phyloP scores from a whole-genome alignment of 2,329 filamentous ascomycete species.

The Fusarium sp. region DNA sequence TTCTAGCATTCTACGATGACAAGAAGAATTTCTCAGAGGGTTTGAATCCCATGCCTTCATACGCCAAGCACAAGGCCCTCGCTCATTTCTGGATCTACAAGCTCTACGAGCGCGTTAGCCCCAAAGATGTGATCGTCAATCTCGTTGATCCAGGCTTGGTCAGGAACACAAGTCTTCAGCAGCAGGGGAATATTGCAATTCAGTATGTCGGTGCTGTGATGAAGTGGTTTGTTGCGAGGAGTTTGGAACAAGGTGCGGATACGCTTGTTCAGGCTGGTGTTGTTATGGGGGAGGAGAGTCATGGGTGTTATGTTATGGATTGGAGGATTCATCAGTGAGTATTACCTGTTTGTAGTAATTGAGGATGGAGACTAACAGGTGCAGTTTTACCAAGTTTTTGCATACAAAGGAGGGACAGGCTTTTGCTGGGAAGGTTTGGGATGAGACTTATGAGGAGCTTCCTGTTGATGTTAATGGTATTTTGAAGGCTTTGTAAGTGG shows the following conservation, averaged over 20 bases:
- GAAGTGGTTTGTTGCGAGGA: conserved; percentile 30
- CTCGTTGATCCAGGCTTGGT: conserved; percentile 59
- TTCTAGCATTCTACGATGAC: conserved; percentile 50
- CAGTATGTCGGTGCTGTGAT: conserved; percentile 3
- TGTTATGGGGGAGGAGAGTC: conserved; percentile 38
- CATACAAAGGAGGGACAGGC: conserved; percentile 52
- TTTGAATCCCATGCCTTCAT: conserved; percentile 26
- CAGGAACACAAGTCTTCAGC: conserved; percentile 56
- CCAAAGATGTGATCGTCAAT: conserved; percentile 59
- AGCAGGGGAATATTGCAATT: conserved; percentile 45
- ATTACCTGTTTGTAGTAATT: too few relatives aligned
- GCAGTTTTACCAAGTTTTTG: conserved; percentile 49
- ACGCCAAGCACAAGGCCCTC: conserved; percentile 49
- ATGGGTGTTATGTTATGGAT: conserved; percentile 42
- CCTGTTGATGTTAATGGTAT: conserved; percentile 42
- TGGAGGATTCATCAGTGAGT: conserved; percentile 46
- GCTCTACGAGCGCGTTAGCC: conserved; percentile 52
- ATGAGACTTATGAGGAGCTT: conserved; percentile 53
- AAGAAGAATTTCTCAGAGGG: conserved; percentile 37
- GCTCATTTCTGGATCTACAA: conserved; percentile 52
- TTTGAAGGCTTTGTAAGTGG: conserved; percentile 19
- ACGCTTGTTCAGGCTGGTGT: conserved; percentile 40
- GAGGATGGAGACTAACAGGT: conserved; percentile 11
- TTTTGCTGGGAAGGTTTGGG: conserved; percentile 54
- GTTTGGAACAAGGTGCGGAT: conserved; percentile 32